A percentile compares a stretch with the other conserved stretches of the same genome.
These are phyloP conservation scores for Fusarium sp. DNA, from an alignment of 2,329 filamentous ascomycete species.

Conservation along the genomic window DNA sequence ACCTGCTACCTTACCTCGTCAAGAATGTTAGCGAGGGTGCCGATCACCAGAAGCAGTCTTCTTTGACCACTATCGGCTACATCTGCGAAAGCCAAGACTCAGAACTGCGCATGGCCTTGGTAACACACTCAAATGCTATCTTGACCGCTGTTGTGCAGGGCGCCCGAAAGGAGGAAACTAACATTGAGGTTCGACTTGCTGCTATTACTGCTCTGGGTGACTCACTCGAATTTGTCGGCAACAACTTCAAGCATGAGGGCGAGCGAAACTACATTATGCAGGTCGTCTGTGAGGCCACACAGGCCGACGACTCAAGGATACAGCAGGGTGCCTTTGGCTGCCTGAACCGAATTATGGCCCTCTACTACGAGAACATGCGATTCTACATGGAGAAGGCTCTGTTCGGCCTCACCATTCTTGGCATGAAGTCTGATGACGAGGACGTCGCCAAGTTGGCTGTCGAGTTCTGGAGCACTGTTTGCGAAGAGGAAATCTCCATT, in stretches of 20 bases:
- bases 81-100: constrained; percentile 96
- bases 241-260: constrained; percentile 99
- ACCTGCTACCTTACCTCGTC: constrained; percentile 89
- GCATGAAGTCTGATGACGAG: constrained; percentile 98
- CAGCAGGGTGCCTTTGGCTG: constrained; percentile 97
- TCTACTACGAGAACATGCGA: constrained; percentile 99
- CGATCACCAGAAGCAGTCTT: constrained; percentile 92
- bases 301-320: constrained; percentile 89
- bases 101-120: constrained; percentile 83
- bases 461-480: constrained; percentile 99
- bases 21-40: constrained; percentile 90
- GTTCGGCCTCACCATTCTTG: constrained; percentile 95
- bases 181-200: constrained; percentile 88
- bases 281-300: constrained; percentile 98
- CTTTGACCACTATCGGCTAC: constrained; percentile 95
- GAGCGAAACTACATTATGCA: constrained; percentile 99
- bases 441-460: constrained; percentile 98
- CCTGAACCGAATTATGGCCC: constrained; percentile 96
- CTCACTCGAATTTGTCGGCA: constrained; percentile 96
- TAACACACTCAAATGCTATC: constrained; percentile 95
- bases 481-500: constrained; percentile 97
- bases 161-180: constrained; percentile 94
- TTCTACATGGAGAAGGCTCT: constrained; percentile 99
- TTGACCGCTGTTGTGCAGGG: constrained; percentile 97
- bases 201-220: constrained; percentile 95